Evolutionary conservation across 768 basidiomycete species (phyloP).

Genomic region (Collybiopsis luxurians): DNA sequence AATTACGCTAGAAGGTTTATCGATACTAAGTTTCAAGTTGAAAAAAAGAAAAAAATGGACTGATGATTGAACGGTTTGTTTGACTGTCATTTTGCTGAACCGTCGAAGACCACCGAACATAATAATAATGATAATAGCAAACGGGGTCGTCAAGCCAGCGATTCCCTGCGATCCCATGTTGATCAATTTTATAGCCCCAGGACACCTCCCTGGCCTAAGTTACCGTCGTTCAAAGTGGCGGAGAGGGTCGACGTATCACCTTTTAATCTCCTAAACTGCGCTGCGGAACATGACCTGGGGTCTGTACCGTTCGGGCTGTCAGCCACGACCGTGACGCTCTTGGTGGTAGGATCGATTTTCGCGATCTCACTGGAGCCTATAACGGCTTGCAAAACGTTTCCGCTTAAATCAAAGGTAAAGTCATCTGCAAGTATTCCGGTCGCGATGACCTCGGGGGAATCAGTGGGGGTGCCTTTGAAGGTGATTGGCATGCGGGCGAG

Average conservation of each 20-base stretch:
- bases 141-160: no score
- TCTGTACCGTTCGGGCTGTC: background rate
- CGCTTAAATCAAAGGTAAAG: background rate
- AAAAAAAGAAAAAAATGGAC: no score
- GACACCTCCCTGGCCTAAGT: background rate
- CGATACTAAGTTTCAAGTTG: no score
- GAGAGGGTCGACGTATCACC: background rate
- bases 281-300: background rate
- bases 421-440: background rate
- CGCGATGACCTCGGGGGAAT: background rate
- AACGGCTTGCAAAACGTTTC: background rate
- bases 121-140: no score
- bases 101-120: no score
- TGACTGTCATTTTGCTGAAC: no score
- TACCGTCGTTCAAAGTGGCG: slow-evolving; percentile 2
- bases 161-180: background rate
- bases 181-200: slow-evolving; percentile 2
- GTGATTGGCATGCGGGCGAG: background rate
- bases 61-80: no score
- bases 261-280: background rate
- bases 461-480: background rate
- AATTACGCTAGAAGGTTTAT: no score
- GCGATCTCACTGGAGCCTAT: background rate
- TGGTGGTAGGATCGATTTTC: background rate
- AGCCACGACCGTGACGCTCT: background rate